A percentile compares a stretch with the other conserved stretches of the same genome.
Evolutionary conservation across 371 early-diverging fungal genomes (phyloP).

Genomic region (Chytridiales sp.): DNA sequence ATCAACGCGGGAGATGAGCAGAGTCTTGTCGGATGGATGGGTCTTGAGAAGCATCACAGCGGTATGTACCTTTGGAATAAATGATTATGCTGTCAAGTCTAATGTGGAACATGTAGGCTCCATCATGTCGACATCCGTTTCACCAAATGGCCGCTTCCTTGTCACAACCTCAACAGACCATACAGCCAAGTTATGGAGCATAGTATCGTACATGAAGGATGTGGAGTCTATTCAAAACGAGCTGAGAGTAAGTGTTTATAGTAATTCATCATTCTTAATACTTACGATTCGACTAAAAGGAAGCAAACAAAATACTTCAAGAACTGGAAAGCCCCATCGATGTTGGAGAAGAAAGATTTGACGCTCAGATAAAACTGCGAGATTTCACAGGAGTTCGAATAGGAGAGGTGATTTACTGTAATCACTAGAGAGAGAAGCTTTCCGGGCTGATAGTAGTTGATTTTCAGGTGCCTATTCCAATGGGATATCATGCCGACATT

Average conservation of each 20-base stretch:
- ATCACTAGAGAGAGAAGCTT: background rate
- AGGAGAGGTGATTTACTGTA: conserved; percentile 35
- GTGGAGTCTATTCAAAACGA: conserved; percentile 37
- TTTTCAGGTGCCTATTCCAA: conserved; percentile 36
- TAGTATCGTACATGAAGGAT: conserved; percentile 48
- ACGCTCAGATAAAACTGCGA: conserved; percentile 31
- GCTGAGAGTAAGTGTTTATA: conserved; percentile 18
- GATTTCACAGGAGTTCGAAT: conserved; percentile 36
- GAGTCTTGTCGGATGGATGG: conserved; percentile 40
- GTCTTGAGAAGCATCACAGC: conserved; percentile 42
- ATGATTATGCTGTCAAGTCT: background rate
- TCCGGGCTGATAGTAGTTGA: background rate
- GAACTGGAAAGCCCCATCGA: conserved; percentile 35
- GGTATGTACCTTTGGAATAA: conserved; percentile 24
- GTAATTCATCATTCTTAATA: background rate
- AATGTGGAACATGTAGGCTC: conserved; percentile 27
- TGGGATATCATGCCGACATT: conserved; percentile 56
- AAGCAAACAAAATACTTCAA: conserved; percentile 4
- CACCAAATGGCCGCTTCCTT: conserved; percentile 44
- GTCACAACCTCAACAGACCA: conserved; percentile 49
- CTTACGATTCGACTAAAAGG: conserved; percentile 5
- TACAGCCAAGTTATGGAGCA: conserved; percentile 56
- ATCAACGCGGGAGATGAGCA: conserved; percentile 27
- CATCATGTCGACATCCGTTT: conserved; percentile 41
- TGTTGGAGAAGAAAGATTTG: conserved; percentile 35